Percentiles rank a stretch among this genome's conserved stretches.
Conservation (phyloP, 2,329 filamentous ascomycete genomes). For the Trichoderma atrobrunneum region DNA sequence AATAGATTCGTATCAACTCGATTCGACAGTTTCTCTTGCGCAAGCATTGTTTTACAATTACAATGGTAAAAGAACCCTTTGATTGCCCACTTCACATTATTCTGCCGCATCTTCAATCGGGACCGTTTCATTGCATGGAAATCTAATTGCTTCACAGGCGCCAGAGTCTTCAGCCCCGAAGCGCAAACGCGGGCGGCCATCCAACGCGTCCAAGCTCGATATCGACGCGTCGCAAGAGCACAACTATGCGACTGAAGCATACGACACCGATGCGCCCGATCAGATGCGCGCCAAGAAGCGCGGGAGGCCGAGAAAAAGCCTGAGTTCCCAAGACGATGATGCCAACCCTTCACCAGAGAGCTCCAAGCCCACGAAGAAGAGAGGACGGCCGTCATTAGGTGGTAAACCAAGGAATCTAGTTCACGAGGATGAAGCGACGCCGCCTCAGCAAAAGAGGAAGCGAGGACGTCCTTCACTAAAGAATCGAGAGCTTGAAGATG, state of each 20-base stretch:
- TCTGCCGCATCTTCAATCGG: background rate
- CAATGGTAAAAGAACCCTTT: conserved; percentile 3
- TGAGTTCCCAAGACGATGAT: background rate
- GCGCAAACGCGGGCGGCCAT: conserved; percentile 44
- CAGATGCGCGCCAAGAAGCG: conserved; percentile 27
- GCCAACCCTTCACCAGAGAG: background rate
- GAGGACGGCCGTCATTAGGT: conserved; percentile 29
- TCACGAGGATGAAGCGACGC: background rate
- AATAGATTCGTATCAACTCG: background rate
- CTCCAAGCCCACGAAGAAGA: conserved; percentile 24
- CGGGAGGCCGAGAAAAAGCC: conserved; percentile 23
- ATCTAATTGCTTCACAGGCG: conserved; percentile 23
- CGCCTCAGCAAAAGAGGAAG: conserved; percentile 32
- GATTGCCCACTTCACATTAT: background rate
- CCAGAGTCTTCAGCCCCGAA: conserved; percentile 33
- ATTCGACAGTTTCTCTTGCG: background rate
- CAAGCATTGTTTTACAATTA: background rate
- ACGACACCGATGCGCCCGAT: conserved; percentile 29
- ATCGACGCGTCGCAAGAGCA: conserved; percentile 28
- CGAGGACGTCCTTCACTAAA: conserved; percentile 35
- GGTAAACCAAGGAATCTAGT: background rate
- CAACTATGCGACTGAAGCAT: conserved; percentile 18
- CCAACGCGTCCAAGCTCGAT: conserved; percentile 40
- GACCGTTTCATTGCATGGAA: background rate
- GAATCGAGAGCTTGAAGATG: conserved; percentile 16